phyloP scores from a whole-genome alignment of 2,329 filamentous ascomycete genomes.

The Aureobasidium sp. region DNA sequence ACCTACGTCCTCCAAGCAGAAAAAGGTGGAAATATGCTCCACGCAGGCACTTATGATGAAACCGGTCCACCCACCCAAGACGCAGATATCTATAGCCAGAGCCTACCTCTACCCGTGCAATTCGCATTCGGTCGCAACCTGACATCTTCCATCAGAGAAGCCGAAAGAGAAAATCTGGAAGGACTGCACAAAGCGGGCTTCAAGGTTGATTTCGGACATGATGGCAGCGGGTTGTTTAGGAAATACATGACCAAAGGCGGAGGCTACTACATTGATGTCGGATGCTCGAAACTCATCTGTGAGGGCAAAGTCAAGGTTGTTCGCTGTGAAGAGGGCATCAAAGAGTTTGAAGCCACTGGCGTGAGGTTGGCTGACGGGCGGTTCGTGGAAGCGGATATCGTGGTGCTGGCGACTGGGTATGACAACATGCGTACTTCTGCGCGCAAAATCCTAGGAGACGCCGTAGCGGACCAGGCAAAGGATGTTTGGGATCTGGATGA shows the following conservation, averaged over 20 bases:
- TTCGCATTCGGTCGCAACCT: conserved; percentile 51
- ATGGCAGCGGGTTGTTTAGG: conserved; percentile 50
- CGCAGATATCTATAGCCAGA: conserved; percentile 55
- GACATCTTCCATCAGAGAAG: conserved; percentile 33
- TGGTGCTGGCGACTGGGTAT: conserved; percentile 52
- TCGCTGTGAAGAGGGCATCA: conserved; percentile 43
- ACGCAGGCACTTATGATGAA: conserved; percentile 43
- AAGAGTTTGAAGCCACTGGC: conserved; percentile 42
- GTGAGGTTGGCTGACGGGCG: conserved; percentile 44
- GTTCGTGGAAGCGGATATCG: conserved; percentile 53
- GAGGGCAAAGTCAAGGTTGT: conserved; percentile 59
- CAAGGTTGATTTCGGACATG: conserved; percentile 51
- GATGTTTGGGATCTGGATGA: conserved; percentile 41
- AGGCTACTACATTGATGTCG: conserved; percentile 66
- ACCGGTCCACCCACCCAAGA: conserved; percentile 56
- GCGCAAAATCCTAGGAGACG: conserved; percentile 54
- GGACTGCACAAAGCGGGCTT: conserved; percentile 53
- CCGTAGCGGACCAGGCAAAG: conserved; percentile 50
- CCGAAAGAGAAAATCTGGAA: conserved; percentile 32
- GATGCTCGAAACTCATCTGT: conserved; percentile 54
- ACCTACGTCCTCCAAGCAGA: conserved; percentile 57
- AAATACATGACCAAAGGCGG: conserved; percentile 61
- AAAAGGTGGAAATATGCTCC: conserved; percentile 44
- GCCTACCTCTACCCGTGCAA: conserved; percentile 51
- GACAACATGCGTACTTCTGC: conserved; percentile 62